Base-by-base conservation (phyloP, 257 asterid species). In the Ophiorrhiza pumila region DNA sequence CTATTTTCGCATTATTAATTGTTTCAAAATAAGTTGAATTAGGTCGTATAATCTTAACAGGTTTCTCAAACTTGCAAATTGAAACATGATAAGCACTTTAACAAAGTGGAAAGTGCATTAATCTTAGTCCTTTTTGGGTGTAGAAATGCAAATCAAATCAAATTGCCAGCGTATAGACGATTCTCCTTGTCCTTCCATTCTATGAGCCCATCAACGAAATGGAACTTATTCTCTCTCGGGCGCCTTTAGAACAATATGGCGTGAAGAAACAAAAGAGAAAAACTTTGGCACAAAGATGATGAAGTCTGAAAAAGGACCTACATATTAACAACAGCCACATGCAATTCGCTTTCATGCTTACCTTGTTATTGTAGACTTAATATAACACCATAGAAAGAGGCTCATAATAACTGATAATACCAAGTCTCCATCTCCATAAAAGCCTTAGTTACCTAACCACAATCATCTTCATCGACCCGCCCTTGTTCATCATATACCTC, bases 241-340 rank as follows among this genome's bases (percentile, higher is more conserved):
- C 15, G 43, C 42, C 70, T 72, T 72, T 72, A 62, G 50, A 15
- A 45, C 1, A 25, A 50, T 9, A 23, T 56, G 66, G 1, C 37
- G 31, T 59, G 27, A 42, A 35, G 25, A 35, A 43, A 4, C 45
- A 29, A 27, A 29, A 41, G n/a, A 56, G 35, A 32, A 37, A 37
- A 37, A 37, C 7, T 2, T 37, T 37, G 42, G 42, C 7, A 7
- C 42, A 64, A 32, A 63, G 74, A 77, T 1, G 53, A 49, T 23
- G 23, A 53, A 25, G 76, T 46, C 71, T 29, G 59, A 63, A n/a
- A 79, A 43, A 59, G 74, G 85, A 37, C 87, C 85, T 78, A 79
- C 81, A 58, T 42, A 77, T 72, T 76, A 76, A 53, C 83, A 78
- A 76, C 85, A 71, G 46, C 79, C 82, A 84, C 80, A 78, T 78